Percentiles rank a stretch among this genome's conserved stretches.
Conservation (phyloP, 2,329 filamentous ascomycete genomes). For the Pseudocercospora fijiensis region DNA sequence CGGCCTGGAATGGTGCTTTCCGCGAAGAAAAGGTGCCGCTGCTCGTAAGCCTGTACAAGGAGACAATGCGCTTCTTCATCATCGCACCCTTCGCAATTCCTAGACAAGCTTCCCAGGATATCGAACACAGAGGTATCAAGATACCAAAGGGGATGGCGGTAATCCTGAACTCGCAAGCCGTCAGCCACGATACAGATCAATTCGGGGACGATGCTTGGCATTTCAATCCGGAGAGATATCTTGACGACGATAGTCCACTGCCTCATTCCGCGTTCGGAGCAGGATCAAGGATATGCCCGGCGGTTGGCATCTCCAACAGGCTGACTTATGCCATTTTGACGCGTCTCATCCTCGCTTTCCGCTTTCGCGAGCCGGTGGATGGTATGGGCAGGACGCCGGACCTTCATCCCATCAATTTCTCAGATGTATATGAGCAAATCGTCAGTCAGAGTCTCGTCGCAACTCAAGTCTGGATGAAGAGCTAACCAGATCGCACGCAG, state of each 20-base stretch:
- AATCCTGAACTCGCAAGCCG: conserved; percentile 9
- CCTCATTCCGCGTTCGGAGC: conserved; percentile 11
- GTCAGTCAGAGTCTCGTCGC: neutral
- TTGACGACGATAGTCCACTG: conserved; percentile 1
- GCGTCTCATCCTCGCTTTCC: conserved; percentile 12
- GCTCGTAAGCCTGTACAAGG: conserved; percentile 11
- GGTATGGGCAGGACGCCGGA: conserved; percentile 1
- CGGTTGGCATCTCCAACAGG: conserved; percentile 8
- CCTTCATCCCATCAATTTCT: conserved; percentile 11
- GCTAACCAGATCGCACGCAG: conserved; percentile 4
- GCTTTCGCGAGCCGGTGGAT: neutral
- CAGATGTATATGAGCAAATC: conserved; percentile 8
- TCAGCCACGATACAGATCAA: conserved; percentile 11
- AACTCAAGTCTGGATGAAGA: too few relatives aligned
- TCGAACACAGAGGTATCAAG: neutral
- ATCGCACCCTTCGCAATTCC: conserved; percentile 8
- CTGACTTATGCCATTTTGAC: conserved; percentile 9
- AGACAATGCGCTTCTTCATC: conserved; percentile 16
- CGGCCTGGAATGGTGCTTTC: conserved; percentile 13
- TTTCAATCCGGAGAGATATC: conserved; percentile 8
- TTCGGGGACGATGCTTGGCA: conserved; percentile 10
- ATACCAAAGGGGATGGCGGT: conserved; percentile 13
- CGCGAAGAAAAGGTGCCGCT: conserved; percentile 12
- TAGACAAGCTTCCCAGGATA: neutral
- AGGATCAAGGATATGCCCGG: conserved; percentile 10